Base-by-base conservation (phyloP, 129 eudicot species). In the Chrysanthemum makinoi region DNA sequence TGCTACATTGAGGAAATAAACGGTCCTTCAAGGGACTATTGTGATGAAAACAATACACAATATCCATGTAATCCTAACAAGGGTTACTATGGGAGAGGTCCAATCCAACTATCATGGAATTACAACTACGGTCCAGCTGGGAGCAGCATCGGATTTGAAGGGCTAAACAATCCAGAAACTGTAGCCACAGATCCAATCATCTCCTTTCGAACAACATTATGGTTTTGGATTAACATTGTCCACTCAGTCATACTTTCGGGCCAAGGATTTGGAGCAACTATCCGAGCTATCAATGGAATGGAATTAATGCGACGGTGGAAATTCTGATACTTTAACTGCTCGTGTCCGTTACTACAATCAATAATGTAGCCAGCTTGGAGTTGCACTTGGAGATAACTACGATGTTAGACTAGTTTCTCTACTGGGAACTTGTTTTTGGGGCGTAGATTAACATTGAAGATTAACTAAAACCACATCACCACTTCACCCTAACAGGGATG, bases 51-150 rank as follows among this genome's bases (percentile, higher is more conserved):
- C 13, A 72, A 71, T 47, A 65, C 77, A 13, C 82, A 78, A 20
- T 78, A 62, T 54, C 82, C 82, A 9, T 78, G 82, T 56, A 67
- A 47, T 44, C 77, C 82, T 35, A 63, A 13, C 82, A 78, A 78
- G 69, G 82, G 73, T 57, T 78, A 78, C 62, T 78, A 78, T 9
- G 81, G 81, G 5, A 66, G 82, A 78, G 82, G 82, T 47, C 78
- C 82, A 1, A 19, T 78, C 28, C 82, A 78, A 39, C 20, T 78
- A 24, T 65, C 78, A 28, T 78, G 82, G 82, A 78, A 78, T 12
- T 78, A 8, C 78, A 72, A 78, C 55, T 78, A 78, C 2, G 82
- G 78, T 47, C 64, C 69, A 17, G 82, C 82, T 9, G 82, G 82
- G 4, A 57, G 12, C 5, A 66, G 63, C 20, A 78, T 78, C 14